Evolutionary conservation across 768 basidiomycete genomes (phyloP), one percentile per base, ranked within the genome.

Genomic region (Pleurotus giganteus): DNA sequence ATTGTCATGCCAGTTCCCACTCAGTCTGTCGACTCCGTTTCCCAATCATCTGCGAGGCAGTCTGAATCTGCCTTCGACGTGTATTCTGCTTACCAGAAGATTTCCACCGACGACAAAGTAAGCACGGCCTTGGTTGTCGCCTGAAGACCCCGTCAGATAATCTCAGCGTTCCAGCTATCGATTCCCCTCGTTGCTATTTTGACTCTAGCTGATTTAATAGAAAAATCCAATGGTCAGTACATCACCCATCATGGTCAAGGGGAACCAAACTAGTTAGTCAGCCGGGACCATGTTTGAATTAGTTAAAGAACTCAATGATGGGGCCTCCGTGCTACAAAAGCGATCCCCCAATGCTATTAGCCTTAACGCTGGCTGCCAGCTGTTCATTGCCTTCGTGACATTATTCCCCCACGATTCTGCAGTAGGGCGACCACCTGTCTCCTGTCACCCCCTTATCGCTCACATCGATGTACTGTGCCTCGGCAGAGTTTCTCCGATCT

Each of bases 261-360:
- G 17, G 44, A 19, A 53, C 7, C 49, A 54, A 58, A 53, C 60
- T 55, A 46, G 37, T n/a, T 47, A 50, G 44, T 31, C 27, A 92
- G 92, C 91, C 46, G 90, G 86, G 2, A 97, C 94, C 19, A 94
- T 94, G 87, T 91, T 88, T 61, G 96, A 99, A 69, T 85, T 98
- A 26, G 86, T 91, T 21, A 81, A 88, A 58, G 93, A 86, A 23
- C 81, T 97, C 56, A 84, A 91, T 55, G 81, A 88, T 41, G 90
- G 85, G 41, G 86, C 89, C 1, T 75, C 83, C 32, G 72, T 74
- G 4, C 73, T 96, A 50, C 84, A 81, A 59, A 67, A 73, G 23
- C 76, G 76, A n/a, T 79, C 84, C 0, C 75, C 85, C 24, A 94
- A 93, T 67, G 82, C 89, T 21, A 89, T 94, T 71, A 85, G 91